These are phyloP conservation scores for Talaromyces sp. DNA, from an alignment of 2,329 filamentous ascomycete species.

Conservation along the genomic window DNA sequence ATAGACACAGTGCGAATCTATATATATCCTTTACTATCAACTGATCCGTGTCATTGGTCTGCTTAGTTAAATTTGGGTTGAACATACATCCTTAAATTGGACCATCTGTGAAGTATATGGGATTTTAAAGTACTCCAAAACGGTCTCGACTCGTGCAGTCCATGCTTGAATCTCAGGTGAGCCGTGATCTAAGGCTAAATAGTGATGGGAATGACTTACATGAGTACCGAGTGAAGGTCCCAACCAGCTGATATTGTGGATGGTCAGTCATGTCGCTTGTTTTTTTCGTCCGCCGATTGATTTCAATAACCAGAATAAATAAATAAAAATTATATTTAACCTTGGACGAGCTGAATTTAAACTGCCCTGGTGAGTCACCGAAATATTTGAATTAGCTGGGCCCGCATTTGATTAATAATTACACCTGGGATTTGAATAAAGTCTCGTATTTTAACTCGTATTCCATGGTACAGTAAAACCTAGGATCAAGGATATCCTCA, in stretches of 20 bases:
- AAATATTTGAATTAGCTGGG: too few species aligned
- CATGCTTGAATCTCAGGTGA: constrained; percentile 22
- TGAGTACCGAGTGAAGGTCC: constrained; percentile 29
- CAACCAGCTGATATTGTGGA: constrained; percentile 22
- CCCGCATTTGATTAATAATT: not conserved
- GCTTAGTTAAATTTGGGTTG: not conserved
- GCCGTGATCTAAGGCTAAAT: not conserved
- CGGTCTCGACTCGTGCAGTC: constrained; percentile 28
- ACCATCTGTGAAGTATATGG: constrained; percentile 22
- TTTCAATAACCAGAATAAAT: not conserved
- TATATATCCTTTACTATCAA: not conserved
- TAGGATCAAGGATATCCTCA: too few species aligned
- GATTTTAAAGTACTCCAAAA: constrained; percentile 32
- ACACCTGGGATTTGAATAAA: too few species aligned
- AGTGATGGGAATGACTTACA: constrained; percentile 17
- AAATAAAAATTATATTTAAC: too few species aligned
- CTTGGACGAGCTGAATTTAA: not conserved
- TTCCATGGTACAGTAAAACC: too few species aligned
- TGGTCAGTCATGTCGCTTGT: not conserved
- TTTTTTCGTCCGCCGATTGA: not conserved
- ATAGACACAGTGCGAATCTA: constrained; percentile 16
- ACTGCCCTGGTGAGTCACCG: not conserved
- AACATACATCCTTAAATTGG: constrained; percentile 22
- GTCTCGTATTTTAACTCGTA: too few species aligned
- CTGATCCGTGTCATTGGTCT: constrained; percentile 3